A percentile compares a stretch with the other conserved stretches of the same genome.
phyloP scores from a whole-genome alignment of 805 yeast genomes.

The Wickerhamomyces hampshirensis region DNA sequence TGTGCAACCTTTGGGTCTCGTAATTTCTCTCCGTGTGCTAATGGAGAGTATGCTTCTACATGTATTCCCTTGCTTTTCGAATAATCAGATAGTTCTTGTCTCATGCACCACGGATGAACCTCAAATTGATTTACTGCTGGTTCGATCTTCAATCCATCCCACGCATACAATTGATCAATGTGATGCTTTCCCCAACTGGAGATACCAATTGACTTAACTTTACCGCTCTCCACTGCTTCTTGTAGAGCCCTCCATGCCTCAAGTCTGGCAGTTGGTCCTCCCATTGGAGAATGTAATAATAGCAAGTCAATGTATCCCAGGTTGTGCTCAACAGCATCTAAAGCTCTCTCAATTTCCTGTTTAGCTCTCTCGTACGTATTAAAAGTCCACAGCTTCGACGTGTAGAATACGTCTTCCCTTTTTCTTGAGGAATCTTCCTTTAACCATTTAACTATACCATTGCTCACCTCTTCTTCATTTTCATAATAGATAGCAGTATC shows the following conservation, averaged over 20 bases:
- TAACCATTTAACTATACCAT: conserved; percentile 52
- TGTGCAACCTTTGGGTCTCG: conserved; percentile 37
- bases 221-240: conserved; percentile 59
- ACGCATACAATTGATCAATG: conserved; percentile 56
- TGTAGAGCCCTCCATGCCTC: conserved; percentile 75
- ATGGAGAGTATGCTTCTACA: conserved; percentile 61
- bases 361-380: conserved; percentile 44
- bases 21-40: conserved; percentile 49
- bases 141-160: conserved; percentile 49
- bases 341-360: conserved; percentile 51
- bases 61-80: conserved; percentile 41
- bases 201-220: conserved; percentile 68
- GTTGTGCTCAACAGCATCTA: conserved; percentile 41
- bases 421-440: conserved; percentile 40
- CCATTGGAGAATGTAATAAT: conserved; percentile 62
- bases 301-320: conserved; percentile 70
- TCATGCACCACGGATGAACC: conserved; percentile 47
- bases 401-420: conserved; percentile 52
- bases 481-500: conserved; percentile 68
- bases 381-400: conserved; percentile 70
- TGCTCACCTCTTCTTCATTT: conserved; percentile 58
- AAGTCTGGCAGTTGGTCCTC: conserved; percentile 47
- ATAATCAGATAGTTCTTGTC: conserved; percentile 37
- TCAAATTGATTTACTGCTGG: conserved; percentile 78
- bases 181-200: conserved; percentile 66